Percentiles rank a stretch among this genome's conserved stretches.
phyloP scores from a whole-genome alignment of 1,284 basidiomycete species.

The Pisolithus thermaeus region DNA sequence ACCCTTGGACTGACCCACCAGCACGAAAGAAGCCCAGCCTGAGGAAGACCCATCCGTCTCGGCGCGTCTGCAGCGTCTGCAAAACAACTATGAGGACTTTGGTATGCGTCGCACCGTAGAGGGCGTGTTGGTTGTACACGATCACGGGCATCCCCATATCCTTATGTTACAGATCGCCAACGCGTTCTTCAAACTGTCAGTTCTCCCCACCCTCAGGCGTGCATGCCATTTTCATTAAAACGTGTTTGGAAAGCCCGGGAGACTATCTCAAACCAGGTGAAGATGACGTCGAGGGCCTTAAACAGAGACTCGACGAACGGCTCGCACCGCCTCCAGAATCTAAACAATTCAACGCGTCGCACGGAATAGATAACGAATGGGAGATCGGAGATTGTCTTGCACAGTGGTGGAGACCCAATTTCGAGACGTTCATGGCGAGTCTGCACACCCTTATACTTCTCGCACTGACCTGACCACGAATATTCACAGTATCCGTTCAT shows the following conservation, averaged over 20 bases:
- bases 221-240: not conserved
- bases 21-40: constrained; percentile 90
- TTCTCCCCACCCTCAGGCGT: not conserved
- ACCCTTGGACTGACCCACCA: constrained; percentile 22
- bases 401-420: constrained; percentile 97
- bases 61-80: constrained; percentile 80
- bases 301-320: constrained; percentile 81
- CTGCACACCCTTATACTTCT: constrained; percentile 5
- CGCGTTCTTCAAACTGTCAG: constrained; percentile 96
- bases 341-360: constrained; percentile 63
- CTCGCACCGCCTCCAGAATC: constrained; percentile 70
- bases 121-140: constrained; percentile 94
- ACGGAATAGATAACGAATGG: constrained; percentile 85
- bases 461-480: not conserved
- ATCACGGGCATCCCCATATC: constrained; percentile 92
- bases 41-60: constrained; percentile 96
- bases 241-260: constrained; percentile 66
- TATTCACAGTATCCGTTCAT: constrained; percentile 85
- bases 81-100: constrained; percentile 96
- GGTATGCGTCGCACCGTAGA: constrained; percentile 94
- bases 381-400: constrained; percentile 92
- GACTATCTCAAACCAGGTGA: constrained; percentile 97
- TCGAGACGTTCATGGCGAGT: constrained; percentile 96
- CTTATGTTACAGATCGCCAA: constrained; percentile 98
- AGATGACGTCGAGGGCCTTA: constrained; percentile 86